Conservation (phyloP, 208 protist species). For the Trypanosoma avium region DNA sequence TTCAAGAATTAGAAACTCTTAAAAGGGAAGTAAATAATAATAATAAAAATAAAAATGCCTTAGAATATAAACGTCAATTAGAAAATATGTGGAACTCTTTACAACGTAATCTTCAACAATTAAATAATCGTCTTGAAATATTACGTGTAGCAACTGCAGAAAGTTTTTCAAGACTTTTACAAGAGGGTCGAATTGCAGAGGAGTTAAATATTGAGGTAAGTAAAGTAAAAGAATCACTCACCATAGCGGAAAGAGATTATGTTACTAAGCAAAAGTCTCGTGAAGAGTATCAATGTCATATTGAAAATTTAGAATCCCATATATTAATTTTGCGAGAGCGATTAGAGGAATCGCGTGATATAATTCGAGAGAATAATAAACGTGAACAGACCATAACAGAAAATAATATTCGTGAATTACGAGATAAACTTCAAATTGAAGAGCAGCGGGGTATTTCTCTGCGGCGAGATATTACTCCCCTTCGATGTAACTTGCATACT, state of each 20-base stretch:
- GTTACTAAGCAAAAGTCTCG: conserved; percentile 24
- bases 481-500: conserved; percentile 10
- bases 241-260: conserved; percentile 9
- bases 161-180: conserved; percentile 37
- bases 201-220: conserved; percentile 27
- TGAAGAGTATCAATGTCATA: conserved; percentile 18
- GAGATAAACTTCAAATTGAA: not conserved
- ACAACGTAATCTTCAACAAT: conserved; percentile 24
- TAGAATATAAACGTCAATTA: conserved; percentile 28
- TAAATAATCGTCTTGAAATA: conserved; percentile 45
- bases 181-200: conserved; percentile 37
- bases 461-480: conserved; percentile 17
- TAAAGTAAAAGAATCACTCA: conserved; percentile 9
- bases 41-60: not conserved
- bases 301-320: conserved; percentile 23
- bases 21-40: conserved; percentile 2
- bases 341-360: conserved; percentile 24
- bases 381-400: conserved; percentile 28
- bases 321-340: conserved; percentile 19
- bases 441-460: conserved; percentile 4
- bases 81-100: conserved; percentile 27
- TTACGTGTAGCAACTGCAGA: conserved; percentile 21
- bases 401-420: conserved; percentile 21
- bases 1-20: conserved; percentile 21
- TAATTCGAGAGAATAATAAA: not conserved